Percentiles rank a stretch among this genome's conserved stretches.
phyloP scores from a whole-genome alignment of 1,139 yeast genomes.

The Saccharomyces hybrid region DNA sequence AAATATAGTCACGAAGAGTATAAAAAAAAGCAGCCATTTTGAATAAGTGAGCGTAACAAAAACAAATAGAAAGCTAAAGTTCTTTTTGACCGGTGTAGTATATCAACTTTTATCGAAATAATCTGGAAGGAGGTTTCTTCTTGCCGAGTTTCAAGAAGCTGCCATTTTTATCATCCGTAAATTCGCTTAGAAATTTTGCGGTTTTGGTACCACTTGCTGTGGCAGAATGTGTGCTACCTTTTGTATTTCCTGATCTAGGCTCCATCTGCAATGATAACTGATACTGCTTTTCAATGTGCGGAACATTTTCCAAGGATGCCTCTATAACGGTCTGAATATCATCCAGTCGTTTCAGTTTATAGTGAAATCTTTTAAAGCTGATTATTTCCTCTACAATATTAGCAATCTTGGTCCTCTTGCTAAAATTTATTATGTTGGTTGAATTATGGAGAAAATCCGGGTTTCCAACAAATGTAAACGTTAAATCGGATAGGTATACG shows the following conservation, averaged over 20 bases:
- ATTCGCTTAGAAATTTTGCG: slow-evolving; percentile 4
- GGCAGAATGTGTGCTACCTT: slow-evolving; percentile 3
- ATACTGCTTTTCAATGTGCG: slow-evolving; percentile 75
- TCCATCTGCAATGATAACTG: slow-evolving; percentile 59
- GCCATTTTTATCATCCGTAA: slow-evolving; percentile 8
- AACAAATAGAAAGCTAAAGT: too few relatives aligned
- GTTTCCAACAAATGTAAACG: slow-evolving; percentile 84
- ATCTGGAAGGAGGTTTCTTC: slow-evolving; percentile 12
- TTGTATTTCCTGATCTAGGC: slow-evolving; percentile 3
- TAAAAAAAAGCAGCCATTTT: too few relatives aligned
- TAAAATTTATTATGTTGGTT: slow-evolving; percentile 56
- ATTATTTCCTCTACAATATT: slow-evolving; percentile 69
- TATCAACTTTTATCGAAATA: slow-evolving; percentile 5
- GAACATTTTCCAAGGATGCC: slow-evolving; percentile 43
- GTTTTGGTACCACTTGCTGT: slow-evolving; percentile 7
- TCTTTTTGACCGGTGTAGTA: too few relatives aligned
- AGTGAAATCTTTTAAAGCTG: slow-evolving; percentile 59
- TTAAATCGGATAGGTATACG: slow-evolving; percentile 77
- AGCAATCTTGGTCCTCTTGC: slow-evolving; percentile 66
- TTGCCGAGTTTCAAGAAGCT: slow-evolving; percentile 11
- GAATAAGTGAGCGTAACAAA: too few relatives aligned
- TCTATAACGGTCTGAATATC: slow-evolving; percentile 63
- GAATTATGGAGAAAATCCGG: slow-evolving; percentile 65
- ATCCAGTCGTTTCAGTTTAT: slow-evolving; percentile 53
- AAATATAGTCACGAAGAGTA: too few relatives aligned